Percentiles rank a stretch among this genome's conserved stretches.
Conservation (phyloP, 495 filamentous ascomycete genomes). For the Penicillium tannophilum region DNA sequence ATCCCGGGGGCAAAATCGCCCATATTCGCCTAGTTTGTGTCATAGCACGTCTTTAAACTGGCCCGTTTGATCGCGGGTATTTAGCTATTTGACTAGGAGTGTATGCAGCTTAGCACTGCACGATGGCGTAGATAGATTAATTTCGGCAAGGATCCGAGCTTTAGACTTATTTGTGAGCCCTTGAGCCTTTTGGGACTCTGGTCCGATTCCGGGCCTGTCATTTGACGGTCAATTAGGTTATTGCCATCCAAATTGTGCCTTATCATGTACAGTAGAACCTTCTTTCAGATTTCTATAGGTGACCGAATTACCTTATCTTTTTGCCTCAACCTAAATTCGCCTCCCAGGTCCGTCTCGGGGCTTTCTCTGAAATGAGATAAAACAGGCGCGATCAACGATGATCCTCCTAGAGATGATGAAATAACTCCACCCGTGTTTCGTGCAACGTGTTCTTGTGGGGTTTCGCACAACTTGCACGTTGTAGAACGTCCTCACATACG, state of each 20-base stretch:
- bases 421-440: neutral
- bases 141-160: neutral
- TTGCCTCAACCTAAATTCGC: neutral
- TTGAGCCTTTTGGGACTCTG: neutral
- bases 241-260: neutral
- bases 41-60: neutral
- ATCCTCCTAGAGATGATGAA: neutral
- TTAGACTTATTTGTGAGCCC: neutral
- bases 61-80: neutral
- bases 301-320: neutral
- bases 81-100: neutral
- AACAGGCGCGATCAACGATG: neutral
- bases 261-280: neutral
- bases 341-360: neutral
- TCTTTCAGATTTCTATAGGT: neutral
- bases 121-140: neutral
- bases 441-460: neutral
- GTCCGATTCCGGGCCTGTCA: neutral
- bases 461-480: neutral
- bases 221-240: neutral
- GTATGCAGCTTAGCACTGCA: neutral
- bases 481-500: too few relatives aligned
- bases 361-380: neutral
- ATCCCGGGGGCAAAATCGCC: neutral
- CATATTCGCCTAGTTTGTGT: neutral